Base-by-base conservation (phyloP, 805 yeast species). In the Kuraishia molischiana region DNA sequence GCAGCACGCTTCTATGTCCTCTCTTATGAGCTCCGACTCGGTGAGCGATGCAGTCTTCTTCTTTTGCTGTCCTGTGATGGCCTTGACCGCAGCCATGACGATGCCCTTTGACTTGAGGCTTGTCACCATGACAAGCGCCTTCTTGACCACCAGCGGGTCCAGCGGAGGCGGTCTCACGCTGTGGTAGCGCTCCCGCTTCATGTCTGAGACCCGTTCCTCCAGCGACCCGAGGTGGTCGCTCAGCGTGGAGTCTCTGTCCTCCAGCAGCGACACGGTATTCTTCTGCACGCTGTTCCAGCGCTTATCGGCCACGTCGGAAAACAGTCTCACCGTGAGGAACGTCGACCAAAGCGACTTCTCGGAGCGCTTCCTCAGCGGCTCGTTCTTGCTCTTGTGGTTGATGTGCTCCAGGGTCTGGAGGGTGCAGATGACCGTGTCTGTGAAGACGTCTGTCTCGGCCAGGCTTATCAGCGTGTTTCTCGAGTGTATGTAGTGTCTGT, bases 221-320 rank as follows among this genome's bases (percentile, higher is more conserved):
- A 52, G 35, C 28, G 59, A 46, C 6, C 38, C 42, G 51, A 46
- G 31, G 39, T 39, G 34, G 44, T 39, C 30, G 51, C 52, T 31
- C 38, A 42, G 11, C 35, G 37, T 18, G 49, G 52, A 26, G 26
- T 22, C 26, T 8, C 11, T 9, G 31, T 11, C 49, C 43, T 10
- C 53, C 48, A 17, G 37, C 47, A 49, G 40, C 33, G 26, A 22
- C 26, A 11, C 26, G 11, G 8, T 22, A 2, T 38, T 24, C 2
- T 24, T 37, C 10, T 54, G 56, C 33, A 56, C 56, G 40, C 43
- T 44, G 19, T 26, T 50, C 72, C 72, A 66, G 38, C 54, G 56
- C 19, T 52, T 48, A 41, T 66, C 69, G 30, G 58, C 43, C n/a
- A 61, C 45, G 41, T 63, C 68, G 9, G 67, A 58, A 17, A 71